Evolutionary conservation across 257 asterid genomes (phyloP), one percentile per base, ranked within the genome.

Genomic region (Primulina tabacum): DNA sequence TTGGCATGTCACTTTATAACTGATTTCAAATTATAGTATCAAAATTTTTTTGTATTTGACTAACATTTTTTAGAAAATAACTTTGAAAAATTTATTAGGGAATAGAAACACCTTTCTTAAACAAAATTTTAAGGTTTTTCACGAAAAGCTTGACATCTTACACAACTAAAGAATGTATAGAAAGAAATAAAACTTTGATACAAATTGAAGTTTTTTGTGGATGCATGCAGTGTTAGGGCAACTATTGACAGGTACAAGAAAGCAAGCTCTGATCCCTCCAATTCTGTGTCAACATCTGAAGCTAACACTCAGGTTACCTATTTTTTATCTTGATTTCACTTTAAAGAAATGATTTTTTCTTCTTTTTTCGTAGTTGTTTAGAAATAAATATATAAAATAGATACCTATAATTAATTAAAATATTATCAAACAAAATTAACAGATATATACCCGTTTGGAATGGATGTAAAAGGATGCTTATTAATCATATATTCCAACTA

Each of bases 241-340:
- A 90, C 96, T 24, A 90, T 90, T 78, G 97, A 90, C 10, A 85
- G 88, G 85, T 90, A 89, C 84, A 90, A 88, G 90, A 90, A 89
- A 82, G 87, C 90, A 33, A 72, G 80, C 74, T 71, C 88, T 63
- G 92, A 88, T 82, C 83, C 94, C 67, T 40, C 95, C 29, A 82
- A 65, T 69, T 24, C 89, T 52, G 92, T 88, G 26, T 82, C 95
- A 78, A 80, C 92, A 26, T 87, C 97, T 74, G 97, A 86, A 77
- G 95, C 96, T 64, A 90, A 89, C 77, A 82, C 89, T 6, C 96
- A 90, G 90, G 97, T 84, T 72, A 52, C 59, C 71, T 9, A 18
- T 8, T 40, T 10, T 16, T 64, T 6, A 8, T 33, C 2, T 35
- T 35, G 40, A 11, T 4, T 35, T 10, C 10, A 35, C 7, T 11